Percentiles rank a stretch among this genome's conserved stretches.
Evolutionary conservation across 2,329 filamentous ascomycete genomes (phyloP).

Genomic region (Drechslerella stenobrocha): DNA sequence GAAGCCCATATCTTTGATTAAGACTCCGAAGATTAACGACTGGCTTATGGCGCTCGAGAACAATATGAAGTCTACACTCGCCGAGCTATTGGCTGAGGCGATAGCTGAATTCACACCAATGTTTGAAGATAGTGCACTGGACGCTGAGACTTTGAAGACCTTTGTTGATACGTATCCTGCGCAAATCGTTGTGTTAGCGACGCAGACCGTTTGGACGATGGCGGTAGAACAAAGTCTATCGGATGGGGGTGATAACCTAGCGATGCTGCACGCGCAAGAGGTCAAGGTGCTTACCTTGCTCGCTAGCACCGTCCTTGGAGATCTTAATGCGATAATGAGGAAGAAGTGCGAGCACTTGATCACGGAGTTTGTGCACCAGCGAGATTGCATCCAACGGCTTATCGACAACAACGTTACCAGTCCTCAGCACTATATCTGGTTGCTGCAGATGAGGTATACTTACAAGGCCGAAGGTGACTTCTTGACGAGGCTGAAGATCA

Average conservation of each 20-base stretch:
- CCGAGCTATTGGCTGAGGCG: conserved; percentile 85
- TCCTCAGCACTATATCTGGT: conserved; percentile 84
- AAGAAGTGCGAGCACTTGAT: conserved; percentile 99
- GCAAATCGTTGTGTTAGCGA: conserved; percentile 92
- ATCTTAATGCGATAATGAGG: conserved; percentile 80
- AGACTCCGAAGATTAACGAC: conserved; percentile 96
- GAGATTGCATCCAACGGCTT: conserved; percentile 87
- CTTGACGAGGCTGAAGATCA: conserved; percentile 79
- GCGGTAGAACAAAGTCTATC: conserved; percentile 75
- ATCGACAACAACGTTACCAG: conserved; percentile 73
- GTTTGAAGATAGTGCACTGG: conserved; percentile 71
- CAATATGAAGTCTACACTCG: conserved; percentile 92
- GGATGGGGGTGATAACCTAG: conserved; percentile 71
- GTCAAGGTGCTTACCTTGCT: conserved; percentile 82
- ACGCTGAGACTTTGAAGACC: conserved; percentile 70
- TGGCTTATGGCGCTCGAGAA: conserved; percentile 92
- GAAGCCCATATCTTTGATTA: conserved; percentile 86
- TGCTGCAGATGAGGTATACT: conserved; percentile 94
- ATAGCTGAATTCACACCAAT: conserved; percentile 78
- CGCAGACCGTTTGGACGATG: conserved; percentile 90
- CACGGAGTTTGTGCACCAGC: conserved; percentile 97
- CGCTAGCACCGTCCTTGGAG: conserved; percentile 83
- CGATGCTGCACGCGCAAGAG: conserved; percentile 75
- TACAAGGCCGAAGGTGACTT: conserved; percentile 81
- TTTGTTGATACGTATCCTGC: conserved; percentile 86